Conservation (phyloP, 1,139 yeast genomes). For the Kodamaea ohmeri region DNA sequence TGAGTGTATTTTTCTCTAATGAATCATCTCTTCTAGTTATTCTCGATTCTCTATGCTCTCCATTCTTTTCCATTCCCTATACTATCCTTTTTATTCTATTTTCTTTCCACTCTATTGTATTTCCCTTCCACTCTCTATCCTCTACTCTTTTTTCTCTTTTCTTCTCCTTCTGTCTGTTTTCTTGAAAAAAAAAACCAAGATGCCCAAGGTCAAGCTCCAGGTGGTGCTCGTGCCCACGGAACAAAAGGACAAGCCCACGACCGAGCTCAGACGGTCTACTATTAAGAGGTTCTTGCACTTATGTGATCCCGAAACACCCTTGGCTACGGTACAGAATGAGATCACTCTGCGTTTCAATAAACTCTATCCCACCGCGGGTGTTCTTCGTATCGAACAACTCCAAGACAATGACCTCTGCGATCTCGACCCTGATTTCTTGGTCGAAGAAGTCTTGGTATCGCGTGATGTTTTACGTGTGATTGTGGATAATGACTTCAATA, state of each 20-base stretch:
- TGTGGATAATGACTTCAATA: constrained; percentile 29
- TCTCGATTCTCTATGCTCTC: too few relatives aligned
- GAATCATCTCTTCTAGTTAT: background rate
- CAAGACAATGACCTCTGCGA: constrained; percentile 70
- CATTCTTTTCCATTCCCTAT: too few relatives aligned
- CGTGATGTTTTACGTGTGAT: constrained; percentile 57
- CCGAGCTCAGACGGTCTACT: constrained; percentile 13
- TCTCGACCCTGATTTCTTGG: constrained; percentile 69
- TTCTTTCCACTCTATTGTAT: background rate
- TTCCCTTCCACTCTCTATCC: background rate
- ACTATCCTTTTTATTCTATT: background rate
- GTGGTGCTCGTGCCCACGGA: constrained; percentile 37
- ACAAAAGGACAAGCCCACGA: constrained; percentile 18
- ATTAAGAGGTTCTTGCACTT: constrained; percentile 52
- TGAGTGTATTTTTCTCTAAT: too few relatives aligned
- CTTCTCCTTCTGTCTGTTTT: background rate
- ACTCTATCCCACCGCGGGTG: constrained; percentile 60
- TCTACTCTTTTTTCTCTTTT: background rate
- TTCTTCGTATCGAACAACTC: constrained; percentile 50
- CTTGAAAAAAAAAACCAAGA: constrained; percentile 4
- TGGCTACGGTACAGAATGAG: constrained; percentile 50
- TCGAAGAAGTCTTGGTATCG: constrained; percentile 58
- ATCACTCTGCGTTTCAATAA: constrained; percentile 50
- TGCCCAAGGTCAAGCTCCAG: constrained; percentile 38
- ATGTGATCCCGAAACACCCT: constrained; percentile 43